Evolutionary conservation across 192 early-diverging fungal genomes (phyloP).

Genomic region (Linderina pennispora): DNA sequence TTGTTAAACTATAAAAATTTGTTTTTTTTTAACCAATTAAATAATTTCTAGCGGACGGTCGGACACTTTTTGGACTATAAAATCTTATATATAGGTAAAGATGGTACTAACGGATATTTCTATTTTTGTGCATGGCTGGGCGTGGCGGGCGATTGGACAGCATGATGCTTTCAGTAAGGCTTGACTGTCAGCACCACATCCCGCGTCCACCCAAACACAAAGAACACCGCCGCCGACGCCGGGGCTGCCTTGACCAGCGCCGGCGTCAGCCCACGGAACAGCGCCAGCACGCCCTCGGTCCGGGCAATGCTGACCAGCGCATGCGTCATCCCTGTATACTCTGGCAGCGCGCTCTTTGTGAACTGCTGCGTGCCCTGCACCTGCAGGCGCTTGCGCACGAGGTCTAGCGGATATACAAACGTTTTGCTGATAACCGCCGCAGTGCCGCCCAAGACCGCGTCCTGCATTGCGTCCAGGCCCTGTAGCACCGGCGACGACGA

Average conservation of each 20-base stretch:
- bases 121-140: no score
- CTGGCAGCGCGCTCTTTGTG: constrained; percentile 57
- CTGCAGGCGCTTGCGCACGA: constrained; percentile 74
- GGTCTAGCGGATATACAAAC: constrained; percentile 85
- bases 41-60: no score
- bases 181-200: constrained; percentile 48
- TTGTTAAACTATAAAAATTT: no score
- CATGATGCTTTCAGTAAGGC: no score
- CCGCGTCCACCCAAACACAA: constrained; percentile 66
- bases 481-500: not conserved
- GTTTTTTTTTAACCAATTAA: no score
- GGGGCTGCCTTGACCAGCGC: constrained; percentile 84
- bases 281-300: constrained; percentile 71
- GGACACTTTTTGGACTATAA: no score
- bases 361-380: constrained; percentile 72
- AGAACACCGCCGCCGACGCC: constrained; percentile 80
- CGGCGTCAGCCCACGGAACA: constrained; percentile 86
- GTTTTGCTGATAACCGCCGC: constrained; percentile 81
- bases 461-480: constrained; percentile 30
- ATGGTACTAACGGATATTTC: no score
- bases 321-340: constrained; percentile 53
- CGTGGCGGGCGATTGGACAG: no score
- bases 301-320: constrained; percentile 61
- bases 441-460: constrained; percentile 72
- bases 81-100: no score